Conservation (phyloP, 371 early-diverging fungal genomes). For the Mucor saturninus region DNA sequence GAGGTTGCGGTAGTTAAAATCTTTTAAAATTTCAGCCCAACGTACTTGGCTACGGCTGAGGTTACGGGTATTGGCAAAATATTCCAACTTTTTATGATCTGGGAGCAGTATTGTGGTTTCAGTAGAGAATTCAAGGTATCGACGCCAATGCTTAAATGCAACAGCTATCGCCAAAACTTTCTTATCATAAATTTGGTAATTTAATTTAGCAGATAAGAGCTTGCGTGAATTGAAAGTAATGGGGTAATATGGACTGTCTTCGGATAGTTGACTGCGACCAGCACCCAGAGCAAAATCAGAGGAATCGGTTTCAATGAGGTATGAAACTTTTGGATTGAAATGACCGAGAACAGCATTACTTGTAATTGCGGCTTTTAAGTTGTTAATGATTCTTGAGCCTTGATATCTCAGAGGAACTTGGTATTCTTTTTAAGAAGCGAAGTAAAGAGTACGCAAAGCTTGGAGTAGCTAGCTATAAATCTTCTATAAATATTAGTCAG, state of each 20-base stretch:
- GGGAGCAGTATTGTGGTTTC: slow-evolving; percentile 38
- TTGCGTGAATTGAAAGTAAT: slow-evolving; percentile 47
- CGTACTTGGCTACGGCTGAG: slow-evolving; percentile 45
- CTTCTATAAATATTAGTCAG: slow-evolving; percentile 55
- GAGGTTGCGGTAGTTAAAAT: slow-evolving; percentile 33
- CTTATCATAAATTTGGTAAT: slow-evolving; percentile 42
- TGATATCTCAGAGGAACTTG: slow-evolving; percentile 35
- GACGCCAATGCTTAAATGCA: slow-evolving; percentile 47
- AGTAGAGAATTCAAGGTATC: slow-evolving; percentile 40
- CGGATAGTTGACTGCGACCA: slow-evolving; percentile 42
- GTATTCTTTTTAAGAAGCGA: slow-evolving; percentile 20
- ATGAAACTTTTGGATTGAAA: slow-evolving; percentile 34
- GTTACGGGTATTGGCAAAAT: slow-evolving; percentile 30
- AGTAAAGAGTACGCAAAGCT: slow-evolving; percentile 4
- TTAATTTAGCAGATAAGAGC: slow-evolving; percentile 35
- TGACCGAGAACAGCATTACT: slow-evolving; percentile 30
- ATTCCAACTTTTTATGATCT: slow-evolving; percentile 56
- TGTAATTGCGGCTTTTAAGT: slow-evolving; percentile 39
- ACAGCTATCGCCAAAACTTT: slow-evolving; percentile 51
- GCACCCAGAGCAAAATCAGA: slow-evolving; percentile 52
- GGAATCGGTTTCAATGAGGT: slow-evolving; percentile 55
- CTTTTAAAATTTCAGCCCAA: slow-evolving; percentile 35
- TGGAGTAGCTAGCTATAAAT: slow-evolving; percentile 52
- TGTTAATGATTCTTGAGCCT: slow-evolving; percentile 39
- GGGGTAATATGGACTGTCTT: slow-evolving; percentile 31